A percentile compares a stretch with the other conserved stretches of the same genome.
These are phyloP conservation scores for Diaporthe sp. DNA, from an alignment of 2,329 filamentous ascomycete genomes.

Conservation along the genomic window DNA sequence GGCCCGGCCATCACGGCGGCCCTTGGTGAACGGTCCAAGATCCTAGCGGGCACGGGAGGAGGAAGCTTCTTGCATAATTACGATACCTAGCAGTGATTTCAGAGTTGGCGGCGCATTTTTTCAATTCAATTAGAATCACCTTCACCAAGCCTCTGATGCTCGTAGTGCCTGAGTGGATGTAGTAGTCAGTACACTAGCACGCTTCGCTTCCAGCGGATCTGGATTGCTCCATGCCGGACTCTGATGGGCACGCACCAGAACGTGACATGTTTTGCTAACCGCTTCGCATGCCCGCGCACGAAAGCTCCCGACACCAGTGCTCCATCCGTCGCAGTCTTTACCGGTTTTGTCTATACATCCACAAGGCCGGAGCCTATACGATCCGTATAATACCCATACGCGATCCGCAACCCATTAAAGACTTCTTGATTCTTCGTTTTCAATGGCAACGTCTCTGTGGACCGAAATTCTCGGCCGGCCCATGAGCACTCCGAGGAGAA, in stretches of 20 bases:
- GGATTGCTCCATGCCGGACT: neutral
- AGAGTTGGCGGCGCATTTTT: neutral
- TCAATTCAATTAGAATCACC: too few species aligned
- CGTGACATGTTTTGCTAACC: neutral
- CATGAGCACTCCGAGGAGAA: neutral
- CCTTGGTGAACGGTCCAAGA: neutral
- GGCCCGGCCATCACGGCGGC: neutral
- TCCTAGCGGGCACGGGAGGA: neutral
- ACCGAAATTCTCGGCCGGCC: neutral
- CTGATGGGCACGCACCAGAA: too few species aligned
- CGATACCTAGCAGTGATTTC: neutral
- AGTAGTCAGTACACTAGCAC: neutral
- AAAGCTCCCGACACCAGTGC: neutral
- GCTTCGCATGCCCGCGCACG: too few species aligned
- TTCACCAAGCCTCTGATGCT: neutral
- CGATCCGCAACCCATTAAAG: neutral
- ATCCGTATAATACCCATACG: neutral
- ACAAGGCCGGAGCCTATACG: too few species aligned
- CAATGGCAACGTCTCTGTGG: neutral
- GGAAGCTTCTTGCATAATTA: neutral
- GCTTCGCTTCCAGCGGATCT: too few species aligned
- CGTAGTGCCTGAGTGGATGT: neutral
- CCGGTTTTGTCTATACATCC: too few species aligned
- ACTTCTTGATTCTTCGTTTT: neutral
- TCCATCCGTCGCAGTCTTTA: too few species aligned